Percentiles rank a stretch among this genome's conserved stretches.
Evolutionary conservation across 75 land plant genomes (phyloP).

Genomic region (Picea sitchensis): DNA sequence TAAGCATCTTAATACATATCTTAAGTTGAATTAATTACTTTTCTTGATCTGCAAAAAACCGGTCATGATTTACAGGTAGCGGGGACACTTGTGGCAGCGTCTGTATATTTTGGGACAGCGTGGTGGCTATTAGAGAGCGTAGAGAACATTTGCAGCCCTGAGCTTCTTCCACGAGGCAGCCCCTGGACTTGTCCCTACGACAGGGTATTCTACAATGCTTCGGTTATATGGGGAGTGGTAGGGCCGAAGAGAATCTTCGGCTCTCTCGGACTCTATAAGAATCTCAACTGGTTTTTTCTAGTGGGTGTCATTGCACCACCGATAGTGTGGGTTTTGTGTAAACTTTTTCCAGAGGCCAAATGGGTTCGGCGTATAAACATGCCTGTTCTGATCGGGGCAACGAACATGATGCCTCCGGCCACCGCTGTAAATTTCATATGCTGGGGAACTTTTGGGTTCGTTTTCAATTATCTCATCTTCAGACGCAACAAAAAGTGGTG

Average conservation of each 20-base stretch:
- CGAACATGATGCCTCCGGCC: slow-evolving; percentile 31
- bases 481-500: slow-evolving; percentile 29
- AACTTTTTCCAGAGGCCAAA: slow-evolving; percentile 12
- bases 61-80: slow-evolving; percentile 12
- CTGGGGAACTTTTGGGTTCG: slow-evolving; percentile 22
- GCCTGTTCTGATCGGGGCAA: slow-evolving; percentile 26
- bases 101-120: slow-evolving; percentile 33
- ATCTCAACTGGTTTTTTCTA: slow-evolving; percentile 36
- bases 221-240: slow-evolving; percentile 49
- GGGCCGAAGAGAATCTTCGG: slow-evolving; percentile 46
- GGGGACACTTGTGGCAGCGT: slow-evolving; percentile 39
- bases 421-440: slow-evolving; percentile 21
- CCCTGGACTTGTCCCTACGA: slow-evolving; percentile 72
- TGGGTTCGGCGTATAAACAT: slow-evolving; percentile 32
- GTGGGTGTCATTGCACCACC: slow-evolving; percentile 25
- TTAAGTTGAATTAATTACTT: not conserved
- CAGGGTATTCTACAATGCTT: slow-evolving; percentile 58
- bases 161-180: slow-evolving; percentile 28
- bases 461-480: slow-evolving; percentile 26
- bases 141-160: slow-evolving; percentile 21
- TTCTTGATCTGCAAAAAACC: not conserved
- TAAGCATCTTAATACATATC: not conserved
- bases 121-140: slow-evolving; percentile 41
- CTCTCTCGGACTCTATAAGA: slow-evolving; percentile 23
- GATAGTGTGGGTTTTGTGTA: slow-evolving; percentile 17